Base-by-base conservation (phyloP, 805 yeast genomes). In the Wickerhamiella kurtzmanii region DNA sequence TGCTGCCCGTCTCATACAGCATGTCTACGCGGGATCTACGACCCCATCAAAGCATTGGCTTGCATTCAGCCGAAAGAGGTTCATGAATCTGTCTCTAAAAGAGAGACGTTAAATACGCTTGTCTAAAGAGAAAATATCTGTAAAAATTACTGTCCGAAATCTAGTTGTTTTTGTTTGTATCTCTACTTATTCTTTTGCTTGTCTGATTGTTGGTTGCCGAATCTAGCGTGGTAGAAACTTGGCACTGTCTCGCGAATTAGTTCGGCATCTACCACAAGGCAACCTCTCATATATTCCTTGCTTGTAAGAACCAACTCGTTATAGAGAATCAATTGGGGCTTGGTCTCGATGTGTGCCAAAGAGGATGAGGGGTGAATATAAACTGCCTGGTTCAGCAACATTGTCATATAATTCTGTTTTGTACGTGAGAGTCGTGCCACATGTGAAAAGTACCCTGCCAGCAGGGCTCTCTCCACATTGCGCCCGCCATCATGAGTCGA, bases 51-150 rank as follows among this genome's bases (percentile, higher is more conserved):
- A 89, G 60, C 80, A 75, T 68, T 92, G 99, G 99, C 68, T 92
- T 59, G 95, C 96, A 1, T 92, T 92, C 65, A 83, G 95, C 37
- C 80, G 92, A 68, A 82, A 94, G 67, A 78, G 85, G 63, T 92
- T 92, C 64, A 92, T 92, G 98, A 92, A 92, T 69, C 85, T 88
- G 65, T 76, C 82, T 56, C 72, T 85, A 4, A 13, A 18, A 5
- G 41, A 38, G n/a, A 18, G 22, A 15, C 41, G 41, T 16, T 38
- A 38, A 17, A 8, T 25, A 17, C 19, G 9, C 15, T 11, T 32
- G 35, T 15, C 35, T 32, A 32, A 32, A 32, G 35, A 11, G 15
- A 15, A 11, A 32, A 11, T 11, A 32, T 32, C 35, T 11, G 35
- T 32, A 32, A 32, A 32, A 11, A 32, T 32, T 32, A 32, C 19